Conservation (phyloP, 805 yeast species). For the Deakozyma indianensis region DNA sequence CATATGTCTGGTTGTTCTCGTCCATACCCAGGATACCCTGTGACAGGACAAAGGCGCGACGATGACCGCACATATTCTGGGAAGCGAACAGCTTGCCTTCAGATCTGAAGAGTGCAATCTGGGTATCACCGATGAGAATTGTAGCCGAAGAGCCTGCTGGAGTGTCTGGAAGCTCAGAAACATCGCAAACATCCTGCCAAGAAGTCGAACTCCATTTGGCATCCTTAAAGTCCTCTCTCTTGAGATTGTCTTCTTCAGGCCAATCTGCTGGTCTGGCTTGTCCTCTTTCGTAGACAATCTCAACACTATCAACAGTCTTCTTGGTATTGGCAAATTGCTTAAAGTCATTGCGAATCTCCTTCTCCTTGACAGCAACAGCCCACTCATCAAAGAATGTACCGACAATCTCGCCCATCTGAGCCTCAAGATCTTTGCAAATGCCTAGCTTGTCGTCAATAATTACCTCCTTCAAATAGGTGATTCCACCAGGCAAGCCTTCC, state of each 20-base stretch:
- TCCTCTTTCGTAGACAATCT: constrained; percentile 23
- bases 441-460: constrained; percentile 24
- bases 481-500: constrained; percentile 24
- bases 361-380: constrained; percentile 18
- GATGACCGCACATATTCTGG: constrained; percentile 29
- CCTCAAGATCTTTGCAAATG: constrained; percentile 21
- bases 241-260: constrained; percentile 17
- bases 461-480: constrained; percentile 23
- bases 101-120: constrained; percentile 23
- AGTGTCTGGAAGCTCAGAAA: constrained; percentile 17
- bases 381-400: constrained; percentile 25
- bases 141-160: constrained; percentile 23
- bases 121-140: constrained; percentile 23
- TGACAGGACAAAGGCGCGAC: constrained; percentile 24
- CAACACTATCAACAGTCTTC: constrained; percentile 19
- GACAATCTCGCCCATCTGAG: constrained; percentile 22
- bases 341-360: constrained; percentile 14
- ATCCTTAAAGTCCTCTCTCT: constrained; percentile 16
- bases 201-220: constrained; percentile 21
- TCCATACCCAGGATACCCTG: constrained; percentile 24
- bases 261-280: constrained; percentile 26
- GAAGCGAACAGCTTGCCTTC: constrained; percentile 23
- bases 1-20: constrained; percentile 18
- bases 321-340: constrained; percentile 23
- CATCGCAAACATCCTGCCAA: constrained; percentile 19